Conservation (phyloP, 1,284 basidiomycete species). For the Cryptococcus sp. region DNA sequence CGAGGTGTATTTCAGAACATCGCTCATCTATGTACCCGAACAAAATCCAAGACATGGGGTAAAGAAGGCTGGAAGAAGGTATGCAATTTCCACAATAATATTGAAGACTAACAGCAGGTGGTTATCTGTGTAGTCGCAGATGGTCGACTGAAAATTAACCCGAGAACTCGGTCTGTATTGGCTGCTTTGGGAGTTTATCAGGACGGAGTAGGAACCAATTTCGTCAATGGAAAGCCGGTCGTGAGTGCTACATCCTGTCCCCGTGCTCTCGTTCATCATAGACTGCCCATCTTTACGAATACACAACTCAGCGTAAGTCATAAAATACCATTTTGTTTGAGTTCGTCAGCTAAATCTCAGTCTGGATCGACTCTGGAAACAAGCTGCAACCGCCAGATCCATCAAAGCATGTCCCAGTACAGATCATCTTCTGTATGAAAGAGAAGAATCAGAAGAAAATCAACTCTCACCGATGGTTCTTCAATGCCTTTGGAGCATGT, state of each 20-base stretch:
- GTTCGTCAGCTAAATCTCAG: constrained; percentile 46
- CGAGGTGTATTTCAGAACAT: constrained; percentile 84
- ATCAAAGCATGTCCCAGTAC: constrained; percentile 75
- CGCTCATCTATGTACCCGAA: constrained; percentile 38
- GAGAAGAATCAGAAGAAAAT: constrained; percentile 54
- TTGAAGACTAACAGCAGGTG: constrained; percentile 30
- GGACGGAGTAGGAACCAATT: constrained; percentile 85
- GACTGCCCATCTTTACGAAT: constrained; percentile 91
- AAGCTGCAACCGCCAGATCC: constrained; percentile 57
- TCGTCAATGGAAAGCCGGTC: constrained; percentile 79
- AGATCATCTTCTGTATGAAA: constrained; percentile 91
- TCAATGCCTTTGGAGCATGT: constrained; percentile 56
- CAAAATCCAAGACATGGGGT: constrained; percentile 81
- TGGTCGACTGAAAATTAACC: constrained; percentile 78
- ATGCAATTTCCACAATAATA: too few relatives aligned
- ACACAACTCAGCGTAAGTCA: constrained; percentile 74
- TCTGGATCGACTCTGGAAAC: constrained; percentile 72
- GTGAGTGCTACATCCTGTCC: constrained; percentile 19
- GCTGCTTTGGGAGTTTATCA: constrained; percentile 84
- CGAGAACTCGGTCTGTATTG: constrained; percentile 74
- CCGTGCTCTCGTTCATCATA: constrained; percentile 4
- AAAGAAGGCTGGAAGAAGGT: constrained; percentile 97
- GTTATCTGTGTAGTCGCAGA: constrained; percentile 64
- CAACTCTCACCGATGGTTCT: constrained; percentile 91
- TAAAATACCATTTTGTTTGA: background rate